Percentiles rank a stretch among this genome's conserved stretches.
Evolutionary conservation across 1,284 basidiomycete genomes (phyloP).

Genomic region (Trichosporon sp.): DNA sequence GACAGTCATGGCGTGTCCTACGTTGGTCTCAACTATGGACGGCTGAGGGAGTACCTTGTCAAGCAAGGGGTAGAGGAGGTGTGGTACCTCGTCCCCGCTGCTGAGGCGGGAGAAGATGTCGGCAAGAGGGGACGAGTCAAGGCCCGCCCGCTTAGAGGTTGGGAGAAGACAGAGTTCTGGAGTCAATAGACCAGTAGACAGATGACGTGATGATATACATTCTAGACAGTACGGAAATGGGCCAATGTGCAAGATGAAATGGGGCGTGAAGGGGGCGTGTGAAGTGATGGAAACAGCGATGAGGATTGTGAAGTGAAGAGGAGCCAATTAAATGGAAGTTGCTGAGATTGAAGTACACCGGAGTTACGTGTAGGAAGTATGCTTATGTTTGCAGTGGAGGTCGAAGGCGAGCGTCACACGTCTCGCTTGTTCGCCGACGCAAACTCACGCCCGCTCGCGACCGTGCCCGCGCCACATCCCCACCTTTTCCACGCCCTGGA

Average conservation of each 20-base stretch:
- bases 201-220: background rate
- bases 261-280: background rate
- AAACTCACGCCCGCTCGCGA: background rate
- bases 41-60: slow-evolving; percentile 69
- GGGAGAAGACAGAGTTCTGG: slow-evolving; percentile 44
- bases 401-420: background rate
- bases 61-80: slow-evolving; percentile 66
- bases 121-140: slow-evolving; percentile 42
- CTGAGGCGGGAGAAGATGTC: slow-evolving; percentile 59
- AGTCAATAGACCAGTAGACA: background rate
- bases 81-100: slow-evolving; percentile 63
- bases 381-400: too few species aligned
- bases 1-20: slow-evolving; percentile 90
- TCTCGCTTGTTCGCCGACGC: too few species aligned
- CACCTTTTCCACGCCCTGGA: slow-evolving; percentile 77
- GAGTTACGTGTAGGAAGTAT: too few species aligned
- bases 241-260: background rate
- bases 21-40: slow-evolving; percentile 83
- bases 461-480: slow-evolving; percentile 65
- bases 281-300: background rate
- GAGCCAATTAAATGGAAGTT: too few species aligned
- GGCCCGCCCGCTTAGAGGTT: slow-evolving; percentile 32
- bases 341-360: too few species aligned
- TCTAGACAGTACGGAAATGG: background rate
- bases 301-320: too few species aligned